These are phyloP conservation scores for Geranium brycei DNA, from an alignment of 345 rosid genomes.

Conservation along the genomic window DNA sequence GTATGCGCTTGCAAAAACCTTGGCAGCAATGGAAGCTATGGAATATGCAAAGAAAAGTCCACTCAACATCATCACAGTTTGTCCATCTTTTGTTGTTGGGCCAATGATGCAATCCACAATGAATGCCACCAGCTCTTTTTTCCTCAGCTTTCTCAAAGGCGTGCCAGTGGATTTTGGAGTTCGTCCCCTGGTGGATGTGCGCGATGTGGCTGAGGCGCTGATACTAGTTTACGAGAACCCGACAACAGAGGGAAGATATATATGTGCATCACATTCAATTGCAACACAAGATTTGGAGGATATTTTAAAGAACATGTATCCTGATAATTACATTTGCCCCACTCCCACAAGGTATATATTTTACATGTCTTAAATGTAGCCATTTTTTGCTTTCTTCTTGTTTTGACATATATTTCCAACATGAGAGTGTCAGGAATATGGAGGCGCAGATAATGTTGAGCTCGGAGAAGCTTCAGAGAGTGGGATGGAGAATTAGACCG, in stretches of 20 bases:
- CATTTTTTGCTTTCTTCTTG: no score
- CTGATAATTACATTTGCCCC: conserved; percentile 20
- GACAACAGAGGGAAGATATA: conserved; percentile 42
- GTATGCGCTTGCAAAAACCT: conserved; percentile 34
- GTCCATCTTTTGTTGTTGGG: conserved; percentile 44
- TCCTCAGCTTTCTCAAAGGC: conserved; percentile 51
- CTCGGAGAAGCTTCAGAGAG: conserved; percentile 17
- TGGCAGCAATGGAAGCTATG: conserved; percentile 60
- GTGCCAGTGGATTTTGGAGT: conserved; percentile 24
- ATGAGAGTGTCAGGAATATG: conserved; percentile 14
- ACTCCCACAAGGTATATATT: conserved; percentile 23
- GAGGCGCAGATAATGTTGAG: conserved; percentile 12
- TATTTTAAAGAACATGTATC: conserved; percentile 39
- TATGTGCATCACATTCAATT: conserved; percentile 27
- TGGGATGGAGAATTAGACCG: conserved; percentile 23
- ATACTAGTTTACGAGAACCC: conserved; percentile 15
- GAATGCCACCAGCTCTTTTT: conserved; percentile 39
- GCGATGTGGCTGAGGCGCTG: conserved; percentile 22
- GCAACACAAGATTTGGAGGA: conserved; percentile 23
- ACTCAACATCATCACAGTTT: conserved; percentile 41
- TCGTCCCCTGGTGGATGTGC: conserved; percentile 20
- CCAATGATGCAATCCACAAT: conserved; percentile 43
- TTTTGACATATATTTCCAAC: background rate
- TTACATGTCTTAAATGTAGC: no score
- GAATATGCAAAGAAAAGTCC: conserved; percentile 40